Evolutionary conservation across 352 stramenopile species (phyloP), one percentile per base, ranked within the genome.

Genomic region (Phytophthora lateralis): DNA sequence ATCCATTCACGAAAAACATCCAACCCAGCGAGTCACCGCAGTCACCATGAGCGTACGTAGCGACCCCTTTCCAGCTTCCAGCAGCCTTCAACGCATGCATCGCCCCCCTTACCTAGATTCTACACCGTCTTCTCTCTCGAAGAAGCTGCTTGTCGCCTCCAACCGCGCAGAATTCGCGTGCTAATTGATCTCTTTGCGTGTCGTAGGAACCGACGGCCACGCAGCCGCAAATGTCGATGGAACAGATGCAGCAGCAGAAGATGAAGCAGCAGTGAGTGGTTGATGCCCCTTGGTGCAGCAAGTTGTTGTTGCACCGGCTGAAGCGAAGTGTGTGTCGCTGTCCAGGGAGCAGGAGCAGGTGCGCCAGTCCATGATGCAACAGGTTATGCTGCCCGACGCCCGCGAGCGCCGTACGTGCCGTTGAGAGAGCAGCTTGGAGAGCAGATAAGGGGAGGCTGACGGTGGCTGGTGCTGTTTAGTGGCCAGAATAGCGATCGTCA

Each of bases 401-500:
- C 84, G 85, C 21, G 86, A 95, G 60, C 84, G 86, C 49, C 66
- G 86, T 93, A 86, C 62, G 82, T 89, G 9, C 35, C 5, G 10
- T 21, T 21, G 12, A 9, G 37, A 43, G 37, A 41, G 11, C 35
- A 18, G 35, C 10, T 38, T 41, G 20, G n/a, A 18, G 5, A 17
- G 6, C 11, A 20, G n/a, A 44, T 24, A 24, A 6, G 8, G 38
- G n/a, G 47, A 15, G 59, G 53, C 15, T 51, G 6, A 20, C 18
- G 3, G 42, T 47, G 43, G 18, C 37, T 75, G 3, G 26, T 30
- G 26, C 21, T 24, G 26, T 30, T 30, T 21, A 95, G 87, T 95
- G 50, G 85, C 82, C 45, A 84, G 85, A 85, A 90, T 95, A 85
- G 79, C 82, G 38, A 95, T 95, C 51, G 87, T 95, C 10, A 95